Percentiles rank a stretch among this genome's conserved stretches.
Evolutionary conservation across 2,329 filamentous ascomycete genomes (phyloP).

Genomic region (Talaromyces sp.): DNA sequence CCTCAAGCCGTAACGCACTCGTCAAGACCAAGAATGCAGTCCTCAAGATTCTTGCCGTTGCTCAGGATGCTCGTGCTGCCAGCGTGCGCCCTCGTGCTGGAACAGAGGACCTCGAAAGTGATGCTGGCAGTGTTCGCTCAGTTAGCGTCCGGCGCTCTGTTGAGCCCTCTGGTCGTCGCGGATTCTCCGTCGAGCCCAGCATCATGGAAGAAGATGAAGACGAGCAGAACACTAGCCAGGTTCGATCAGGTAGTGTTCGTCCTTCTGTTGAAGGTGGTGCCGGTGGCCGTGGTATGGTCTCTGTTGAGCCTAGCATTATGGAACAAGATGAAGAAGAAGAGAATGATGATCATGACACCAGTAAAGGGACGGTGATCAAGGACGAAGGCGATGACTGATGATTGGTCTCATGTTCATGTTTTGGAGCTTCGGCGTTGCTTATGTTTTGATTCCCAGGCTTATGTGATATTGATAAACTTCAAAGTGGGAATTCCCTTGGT

Average conservation of each 20-base stretch:
- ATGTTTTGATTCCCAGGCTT: slow-evolving; percentile 6
- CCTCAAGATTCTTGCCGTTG: slow-evolving; percentile 49
- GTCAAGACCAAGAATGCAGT: slow-evolving; percentile 50
- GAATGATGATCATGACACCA: slow-evolving; percentile 35
- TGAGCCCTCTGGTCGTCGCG: slow-evolving; percentile 31
- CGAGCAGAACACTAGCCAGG: slow-evolving; percentile 30
- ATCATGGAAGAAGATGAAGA: slow-evolving; percentile 42
- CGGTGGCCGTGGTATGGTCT: slow-evolving; percentile 26
- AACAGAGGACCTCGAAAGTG: slow-evolving; percentile 35
- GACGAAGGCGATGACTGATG: slow-evolving; percentile 35
- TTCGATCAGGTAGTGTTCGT: slow-evolving; percentile 29
- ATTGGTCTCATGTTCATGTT: slow-evolving; percentile 13
- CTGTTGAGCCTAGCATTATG: slow-evolving; percentile 41
- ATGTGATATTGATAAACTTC: slow-evolving; percentile 4
- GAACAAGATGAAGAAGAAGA: slow-evolving; percentile 46
- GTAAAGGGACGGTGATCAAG: slow-evolving; percentile 36
- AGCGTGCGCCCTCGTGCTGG: slow-evolving; percentile 37
- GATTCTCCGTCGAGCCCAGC: slow-evolving; percentile 39
- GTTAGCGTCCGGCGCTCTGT: slow-evolving; percentile 34
- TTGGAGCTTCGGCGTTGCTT: slow-evolving; percentile 20
- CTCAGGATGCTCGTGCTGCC: slow-evolving; percentile 48
- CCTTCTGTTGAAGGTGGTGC: slow-evolving; percentile 30
- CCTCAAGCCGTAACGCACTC: slow-evolving; percentile 48
- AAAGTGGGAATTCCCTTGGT: not conserved
- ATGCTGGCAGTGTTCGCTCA: slow-evolving; percentile 35